A percentile compares a stretch with the other conserved stretches of the same genome.
These are phyloP conservation scores for Leccinum subspadiceum DNA, from an alignment of 1,284 basidiomycete genomes.

Conservation along the genomic window DNA sequence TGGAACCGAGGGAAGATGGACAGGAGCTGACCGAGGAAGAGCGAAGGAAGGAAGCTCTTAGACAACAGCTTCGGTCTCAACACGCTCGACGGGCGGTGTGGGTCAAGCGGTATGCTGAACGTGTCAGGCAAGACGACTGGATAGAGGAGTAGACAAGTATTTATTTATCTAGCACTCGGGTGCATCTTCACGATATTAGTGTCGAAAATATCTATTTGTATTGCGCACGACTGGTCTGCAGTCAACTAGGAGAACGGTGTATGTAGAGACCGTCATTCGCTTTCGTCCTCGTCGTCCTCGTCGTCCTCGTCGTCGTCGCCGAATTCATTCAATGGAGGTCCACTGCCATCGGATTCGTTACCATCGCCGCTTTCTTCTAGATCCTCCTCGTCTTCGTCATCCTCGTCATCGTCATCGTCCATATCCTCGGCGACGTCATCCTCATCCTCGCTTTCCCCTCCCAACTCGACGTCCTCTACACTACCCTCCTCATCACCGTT, in stretches of 20 bases:
- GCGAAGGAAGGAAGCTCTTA: constrained; percentile 34
- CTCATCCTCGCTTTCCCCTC: constrained; percentile 54
- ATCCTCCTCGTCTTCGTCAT: constrained; percentile 7
- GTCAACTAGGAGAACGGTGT: not conserved
- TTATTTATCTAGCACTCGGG: constrained; percentile 16
- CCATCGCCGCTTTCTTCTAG: constrained; percentile 49
- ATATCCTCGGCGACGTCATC: constrained; percentile 49
- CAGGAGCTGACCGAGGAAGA: constrained; percentile 31
- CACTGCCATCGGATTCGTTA: constrained; percentile 52
- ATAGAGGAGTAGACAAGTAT: constrained; percentile 50
- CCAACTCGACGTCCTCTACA: constrained; percentile 67
- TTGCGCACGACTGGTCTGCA: not conserved
- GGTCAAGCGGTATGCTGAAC: constrained; percentile 63
- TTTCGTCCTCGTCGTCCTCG: constrained; percentile 53
- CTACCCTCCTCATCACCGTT: constrained; percentile 65
- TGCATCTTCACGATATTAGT: constrained; percentile 3
- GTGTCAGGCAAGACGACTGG: constrained; percentile 67
- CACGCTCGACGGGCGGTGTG: constrained; percentile 56
- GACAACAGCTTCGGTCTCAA: constrained; percentile 41
- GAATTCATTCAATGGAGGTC: constrained; percentile 56
- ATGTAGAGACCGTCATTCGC: constrained; percentile 36
- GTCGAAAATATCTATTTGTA: constrained; percentile 4
- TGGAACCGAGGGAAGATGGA: constrained; percentile 35
- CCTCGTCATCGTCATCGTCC: constrained; percentile 30
- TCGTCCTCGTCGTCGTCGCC: constrained; percentile 64